Evolutionary conservation across 1,139 yeast genomes (phyloP).

Genomic region (Waltiozyma solani): DNA sequence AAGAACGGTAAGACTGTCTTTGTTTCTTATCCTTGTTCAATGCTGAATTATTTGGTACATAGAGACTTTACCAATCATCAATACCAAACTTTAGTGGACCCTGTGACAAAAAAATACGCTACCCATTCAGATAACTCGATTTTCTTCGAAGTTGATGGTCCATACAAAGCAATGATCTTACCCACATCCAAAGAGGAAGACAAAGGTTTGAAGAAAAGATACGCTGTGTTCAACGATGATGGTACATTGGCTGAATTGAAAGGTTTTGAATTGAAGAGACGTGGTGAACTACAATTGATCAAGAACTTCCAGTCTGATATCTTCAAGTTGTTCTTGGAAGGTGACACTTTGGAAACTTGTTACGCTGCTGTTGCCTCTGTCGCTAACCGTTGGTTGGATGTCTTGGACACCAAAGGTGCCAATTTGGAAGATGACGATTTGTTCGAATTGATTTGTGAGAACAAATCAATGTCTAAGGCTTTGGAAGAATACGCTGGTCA

Average conservation of each 20-base stretch:
- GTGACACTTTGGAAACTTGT: conserved; percentile 67
- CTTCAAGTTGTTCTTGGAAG: conserved; percentile 84
- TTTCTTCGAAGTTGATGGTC: conserved; percentile 98
- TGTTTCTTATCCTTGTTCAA: conserved; percentile 90
- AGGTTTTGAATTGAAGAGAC: conserved; percentile 92
- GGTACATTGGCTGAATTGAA: conserved; percentile 92
- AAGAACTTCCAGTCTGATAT: conserved; percentile 94
- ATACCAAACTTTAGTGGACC: conserved; percentile 78
- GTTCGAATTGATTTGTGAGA: conserved; percentile 91
- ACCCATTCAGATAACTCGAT: conserved; percentile 87
- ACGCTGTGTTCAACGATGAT: conserved; percentile 94
- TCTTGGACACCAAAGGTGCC: conserved; percentile 76
- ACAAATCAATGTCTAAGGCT: conserved; percentile 90
- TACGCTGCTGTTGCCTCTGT: conserved; percentile 85
- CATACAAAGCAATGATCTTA: conserved; percentile 92
- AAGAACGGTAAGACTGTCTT: conserved; percentile 70
- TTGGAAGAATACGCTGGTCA: conserved; percentile 83
- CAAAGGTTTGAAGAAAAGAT: conserved; percentile 89
- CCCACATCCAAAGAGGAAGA: conserved; percentile 98
- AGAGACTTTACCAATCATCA: conserved; percentile 88
- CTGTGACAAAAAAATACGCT: conserved; percentile 55
- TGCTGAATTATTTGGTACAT: conserved; percentile 92
- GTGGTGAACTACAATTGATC: conserved; percentile 91
- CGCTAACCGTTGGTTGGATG: conserved; percentile 95
- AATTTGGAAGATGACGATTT: conserved; percentile 91